phyloP scores from a whole-genome alignment of 2,329 filamentous ascomycete species.

The Diaporthe ampelina region DNA sequence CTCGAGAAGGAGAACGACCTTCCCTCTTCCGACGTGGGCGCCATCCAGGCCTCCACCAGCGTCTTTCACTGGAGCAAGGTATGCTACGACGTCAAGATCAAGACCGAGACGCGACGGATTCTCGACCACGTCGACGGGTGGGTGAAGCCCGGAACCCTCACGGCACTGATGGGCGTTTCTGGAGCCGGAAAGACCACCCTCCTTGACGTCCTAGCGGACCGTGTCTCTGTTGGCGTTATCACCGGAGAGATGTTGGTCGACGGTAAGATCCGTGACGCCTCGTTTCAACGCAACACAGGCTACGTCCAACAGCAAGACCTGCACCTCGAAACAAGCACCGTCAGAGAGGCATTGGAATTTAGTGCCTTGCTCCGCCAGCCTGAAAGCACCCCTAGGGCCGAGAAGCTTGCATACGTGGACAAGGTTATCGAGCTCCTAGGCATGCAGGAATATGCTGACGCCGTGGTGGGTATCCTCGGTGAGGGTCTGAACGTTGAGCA shows the following conservation, averaged over 20 bases:
- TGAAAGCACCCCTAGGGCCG: slow-evolving; percentile 65
- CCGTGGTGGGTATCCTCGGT: slow-evolving; percentile 77
- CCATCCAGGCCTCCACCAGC: slow-evolving; percentile 39
- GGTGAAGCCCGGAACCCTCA: slow-evolving; percentile 42
- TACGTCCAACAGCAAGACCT: slow-evolving; percentile 80
- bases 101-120: slow-evolving; percentile 39
- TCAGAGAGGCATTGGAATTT: slow-evolving; percentile 75
- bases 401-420: slow-evolving; percentile 76
- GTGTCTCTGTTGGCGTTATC: slow-evolving; percentile 79
- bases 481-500: slow-evolving; percentile 65
- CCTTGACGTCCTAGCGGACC: slow-evolving; percentile 76
- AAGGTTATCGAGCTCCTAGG: slow-evolving; percentile 77
- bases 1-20: slow-evolving; percentile 57
- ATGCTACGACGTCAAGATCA: slow-evolving; percentile 42
- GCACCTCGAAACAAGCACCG: slow-evolving; percentile 74
- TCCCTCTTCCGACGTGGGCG: slow-evolving; percentile 51
- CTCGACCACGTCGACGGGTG: slow-evolving; percentile 42
- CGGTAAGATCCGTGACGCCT: slow-evolving; percentile 71
- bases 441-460: slow-evolving; percentile 76
- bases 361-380: slow-evolving; percentile 75
- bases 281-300: slow-evolving; percentile 77
- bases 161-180: slow-evolving; percentile 63
- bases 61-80: slow-evolving; percentile 43
- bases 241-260: slow-evolving; percentile 78
- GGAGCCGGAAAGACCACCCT: slow-evolving; percentile 82